Conservation (phyloP, 129 eudicot species). For the Flaveria bidentis region DNA sequence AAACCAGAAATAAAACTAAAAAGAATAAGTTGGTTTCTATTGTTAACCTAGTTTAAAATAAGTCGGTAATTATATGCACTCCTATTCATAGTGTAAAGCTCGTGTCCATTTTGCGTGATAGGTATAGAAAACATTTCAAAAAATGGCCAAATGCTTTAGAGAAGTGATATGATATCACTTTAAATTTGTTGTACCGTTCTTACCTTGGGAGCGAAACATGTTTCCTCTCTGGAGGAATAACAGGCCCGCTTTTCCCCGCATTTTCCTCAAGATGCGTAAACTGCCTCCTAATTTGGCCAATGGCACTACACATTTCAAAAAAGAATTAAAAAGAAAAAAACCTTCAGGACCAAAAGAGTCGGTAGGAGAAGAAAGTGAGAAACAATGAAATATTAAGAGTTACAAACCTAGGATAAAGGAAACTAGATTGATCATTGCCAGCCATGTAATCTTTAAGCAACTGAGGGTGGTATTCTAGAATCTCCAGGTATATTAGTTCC, state of each 20-base stretch:
- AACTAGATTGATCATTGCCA: conserved; percentile 61
- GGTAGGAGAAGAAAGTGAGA: not conserved
- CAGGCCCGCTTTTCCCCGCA: conserved; percentile 54
- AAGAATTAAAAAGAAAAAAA: not conserved
- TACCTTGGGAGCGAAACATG: conserved; percentile 82
- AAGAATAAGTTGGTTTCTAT: not conserved
- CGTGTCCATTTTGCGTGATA: not conserved
- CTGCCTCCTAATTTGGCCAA: conserved; percentile 70
- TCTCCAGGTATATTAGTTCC: conserved; percentile 76
- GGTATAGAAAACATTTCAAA: not conserved
- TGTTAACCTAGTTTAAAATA: not conserved
- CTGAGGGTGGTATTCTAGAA: conserved; percentile 87
- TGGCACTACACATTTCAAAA: conserved; percentile 48
- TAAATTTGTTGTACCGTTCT: not conserved
- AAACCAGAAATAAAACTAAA: not conserved
- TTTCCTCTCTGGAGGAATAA: conserved; percentile 67
- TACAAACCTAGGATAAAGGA: conserved; percentile 69
- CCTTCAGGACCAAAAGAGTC: not conserved
- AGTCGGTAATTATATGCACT: not conserved
- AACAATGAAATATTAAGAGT: not conserved
- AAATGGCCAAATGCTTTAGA: not conserved
- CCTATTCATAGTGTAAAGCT: not conserved
- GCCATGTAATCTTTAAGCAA: conserved; percentile 66
- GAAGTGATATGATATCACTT: not conserved
- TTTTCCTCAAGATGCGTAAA: conserved; percentile 76